phyloP scores from a whole-genome alignment of 495 filamentous ascomycete genomes.

The Hypoxylon trugodes region DNA sequence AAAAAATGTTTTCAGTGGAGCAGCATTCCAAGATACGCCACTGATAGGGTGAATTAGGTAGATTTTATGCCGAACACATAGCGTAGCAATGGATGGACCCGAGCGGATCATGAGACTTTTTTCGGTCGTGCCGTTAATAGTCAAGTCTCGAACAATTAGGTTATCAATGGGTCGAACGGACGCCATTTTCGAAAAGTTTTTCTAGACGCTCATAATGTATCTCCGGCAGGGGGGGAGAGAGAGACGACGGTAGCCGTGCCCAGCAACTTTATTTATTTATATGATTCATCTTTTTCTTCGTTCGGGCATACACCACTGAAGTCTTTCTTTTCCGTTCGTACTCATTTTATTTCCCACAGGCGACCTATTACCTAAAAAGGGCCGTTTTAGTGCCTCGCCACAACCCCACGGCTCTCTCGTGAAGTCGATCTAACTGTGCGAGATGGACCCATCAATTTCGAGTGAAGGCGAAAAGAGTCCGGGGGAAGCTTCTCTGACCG shows the following conservation, averaged over 20 bases:
- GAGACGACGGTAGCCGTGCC: conserved; percentile 13
- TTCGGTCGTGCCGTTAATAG: conserved; percentile 29
- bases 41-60: conserved; percentile 14
- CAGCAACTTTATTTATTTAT: conserved; percentile 13
- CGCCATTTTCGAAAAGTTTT: conserved; percentile 18
- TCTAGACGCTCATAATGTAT: not conserved
- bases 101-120: conserved; percentile 34
- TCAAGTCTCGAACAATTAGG: conserved; percentile 24
- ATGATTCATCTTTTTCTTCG: no score
- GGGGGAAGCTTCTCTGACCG: conserved; percentile 12
- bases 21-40: conserved; percentile 22
- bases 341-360: not conserved
- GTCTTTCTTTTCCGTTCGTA: not conserved
- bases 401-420: not conserved
- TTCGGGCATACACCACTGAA: not conserved
- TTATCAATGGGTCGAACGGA: no score
- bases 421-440: conserved; percentile 13
- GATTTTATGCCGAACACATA: conserved; percentile 13
- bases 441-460: conserved; percentile 29
- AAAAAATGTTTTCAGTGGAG: conserved; percentile 33
- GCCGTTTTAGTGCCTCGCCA: conserved; percentile 3
- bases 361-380: conserved; percentile 25
- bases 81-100: conserved; percentile 6
- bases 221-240: not conserved
- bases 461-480: conserved; percentile 30